Evolutionary conservation across 129 eudicot genomes (phyloP).

Genomic region (Scalesia atractyloides): DNA sequence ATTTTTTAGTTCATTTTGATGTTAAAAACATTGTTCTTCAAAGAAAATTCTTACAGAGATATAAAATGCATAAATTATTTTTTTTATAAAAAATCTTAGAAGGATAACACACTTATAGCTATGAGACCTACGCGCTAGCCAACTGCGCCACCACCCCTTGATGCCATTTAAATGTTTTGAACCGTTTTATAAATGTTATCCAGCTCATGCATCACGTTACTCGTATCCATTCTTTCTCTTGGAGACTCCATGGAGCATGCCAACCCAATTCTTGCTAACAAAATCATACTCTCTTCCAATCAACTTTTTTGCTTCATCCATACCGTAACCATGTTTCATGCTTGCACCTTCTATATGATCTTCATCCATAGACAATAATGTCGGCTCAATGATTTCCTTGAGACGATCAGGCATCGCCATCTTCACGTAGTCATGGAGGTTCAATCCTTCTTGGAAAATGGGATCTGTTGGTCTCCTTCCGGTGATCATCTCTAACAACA

Average conservation of each 20-base stretch:
- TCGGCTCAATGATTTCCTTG: conserved; percentile 32
- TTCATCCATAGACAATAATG: neutral
- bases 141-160: conserved; percentile 89
- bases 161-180: neutral
- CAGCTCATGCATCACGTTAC: conserved; percentile 20
- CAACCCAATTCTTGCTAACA: conserved; percentile 32
- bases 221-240: conserved; percentile 26
- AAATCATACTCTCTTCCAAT: conserved; percentile 20
- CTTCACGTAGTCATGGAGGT: conserved; percentile 34
- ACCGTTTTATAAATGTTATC: conserved; percentile 5
- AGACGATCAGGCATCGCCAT: conserved; percentile 36
- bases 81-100: too few species aligned
- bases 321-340: neutral
- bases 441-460: conserved; percentile 32
- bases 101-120: conserved; percentile 67
- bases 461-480: conserved; percentile 36
- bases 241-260: conserved; percentile 40
- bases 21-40: too few species aligned
- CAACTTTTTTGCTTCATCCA: conserved; percentile 4
- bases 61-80: too few species aligned
- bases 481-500: conserved; percentile 42
- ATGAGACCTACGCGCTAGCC: conserved; percentile 99
- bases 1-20: too few species aligned
- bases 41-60: too few species aligned
- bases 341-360: conserved; percentile 10